Evolutionary conservation across 805 yeast species (phyloP).

Genomic region (Nakazawaea anatomiae): DNA sequence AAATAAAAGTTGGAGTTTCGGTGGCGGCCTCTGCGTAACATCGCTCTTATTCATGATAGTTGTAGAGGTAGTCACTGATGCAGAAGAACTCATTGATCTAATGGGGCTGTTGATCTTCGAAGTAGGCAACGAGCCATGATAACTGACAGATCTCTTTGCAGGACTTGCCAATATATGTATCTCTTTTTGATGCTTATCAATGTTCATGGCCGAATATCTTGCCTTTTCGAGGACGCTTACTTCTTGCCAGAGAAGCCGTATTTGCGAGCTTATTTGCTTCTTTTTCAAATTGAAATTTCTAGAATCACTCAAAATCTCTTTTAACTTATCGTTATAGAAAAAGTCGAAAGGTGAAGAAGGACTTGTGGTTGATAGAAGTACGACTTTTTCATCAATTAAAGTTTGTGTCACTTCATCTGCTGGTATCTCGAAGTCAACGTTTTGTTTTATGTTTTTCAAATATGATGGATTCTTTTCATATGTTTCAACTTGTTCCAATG

Average conservation of each 20-base stretch:
- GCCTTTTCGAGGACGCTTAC: conserved; percentile 9
- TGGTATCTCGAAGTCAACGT: conserved; percentile 2
- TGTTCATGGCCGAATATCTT: conserved; percentile 6
- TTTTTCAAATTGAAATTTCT: conserved; percentile 6
- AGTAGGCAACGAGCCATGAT: background rate
- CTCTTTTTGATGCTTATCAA: background rate
- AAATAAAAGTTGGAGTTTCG: background rate
- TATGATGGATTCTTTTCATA: background rate
- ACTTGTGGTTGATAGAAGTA: background rate
- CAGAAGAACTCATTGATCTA: background rate
- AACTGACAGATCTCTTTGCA: conserved; percentile 6
- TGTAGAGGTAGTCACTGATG: background rate
- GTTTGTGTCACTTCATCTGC: conserved; percentile 1
- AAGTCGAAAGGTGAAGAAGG: conserved; percentile 11
- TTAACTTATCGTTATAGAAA: conserved; percentile 9
- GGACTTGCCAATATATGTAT: background rate
- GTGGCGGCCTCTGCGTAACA: background rate
- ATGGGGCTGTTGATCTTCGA: conserved; percentile 4
- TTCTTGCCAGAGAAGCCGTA: conserved; percentile 5
- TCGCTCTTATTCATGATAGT: background rate
- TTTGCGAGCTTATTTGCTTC: conserved; percentile 1
- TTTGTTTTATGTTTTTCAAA: background rate
- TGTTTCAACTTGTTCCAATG: background rate
- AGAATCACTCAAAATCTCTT: background rate
- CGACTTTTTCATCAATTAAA: conserved; percentile 4